phyloP scores from a whole-genome alignment of 768 basidiomycete species.

The Collybia mongolica region DNA sequence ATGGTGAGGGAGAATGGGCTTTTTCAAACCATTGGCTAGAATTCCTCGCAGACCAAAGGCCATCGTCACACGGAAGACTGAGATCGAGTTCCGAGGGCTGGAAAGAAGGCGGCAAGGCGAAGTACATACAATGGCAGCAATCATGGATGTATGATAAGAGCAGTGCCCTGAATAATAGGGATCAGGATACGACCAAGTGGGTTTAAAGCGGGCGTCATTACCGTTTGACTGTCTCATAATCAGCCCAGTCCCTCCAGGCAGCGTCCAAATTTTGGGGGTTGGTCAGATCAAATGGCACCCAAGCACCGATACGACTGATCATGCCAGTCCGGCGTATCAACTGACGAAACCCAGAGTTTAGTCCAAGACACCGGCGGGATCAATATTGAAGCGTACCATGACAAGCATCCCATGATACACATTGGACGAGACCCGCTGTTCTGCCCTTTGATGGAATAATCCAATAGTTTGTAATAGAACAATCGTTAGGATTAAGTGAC shows the following conservation, averaged over 20 bases:
- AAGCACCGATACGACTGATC: constrained; percentile 40
- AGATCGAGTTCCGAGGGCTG: constrained; percentile 45
- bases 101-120: constrained; percentile 47
- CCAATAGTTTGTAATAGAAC: constrained; percentile 59
- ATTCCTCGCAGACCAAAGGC: constrained; percentile 48
- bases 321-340: constrained; percentile 48
- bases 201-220: constrained; percentile 18
- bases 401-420: constrained; percentile 63
- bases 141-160: constrained; percentile 57
- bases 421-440: constrained; percentile 46
- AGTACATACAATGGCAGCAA: constrained; percentile 54
- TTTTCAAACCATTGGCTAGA: constrained; percentile 48
- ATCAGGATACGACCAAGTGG: constrained; percentile 1
- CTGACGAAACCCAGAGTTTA: constrained; percentile 18
- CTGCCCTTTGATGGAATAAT: constrained; percentile 47
- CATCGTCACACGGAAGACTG: constrained; percentile 55
- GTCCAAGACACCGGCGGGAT: neutral
- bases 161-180: constrained; percentile 33
- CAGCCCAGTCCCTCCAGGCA: constrained; percentile 57
- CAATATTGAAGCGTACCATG: constrained; percentile 37
- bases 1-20: constrained; percentile 38
- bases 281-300: constrained; percentile 39
- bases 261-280: constrained; percentile 34
- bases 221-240: constrained; percentile 59
- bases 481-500: constrained; percentile 44